Evolutionary conservation across 352 stramenopile genomes (phyloP).

Genomic region (Pythium oligandrum): DNA sequence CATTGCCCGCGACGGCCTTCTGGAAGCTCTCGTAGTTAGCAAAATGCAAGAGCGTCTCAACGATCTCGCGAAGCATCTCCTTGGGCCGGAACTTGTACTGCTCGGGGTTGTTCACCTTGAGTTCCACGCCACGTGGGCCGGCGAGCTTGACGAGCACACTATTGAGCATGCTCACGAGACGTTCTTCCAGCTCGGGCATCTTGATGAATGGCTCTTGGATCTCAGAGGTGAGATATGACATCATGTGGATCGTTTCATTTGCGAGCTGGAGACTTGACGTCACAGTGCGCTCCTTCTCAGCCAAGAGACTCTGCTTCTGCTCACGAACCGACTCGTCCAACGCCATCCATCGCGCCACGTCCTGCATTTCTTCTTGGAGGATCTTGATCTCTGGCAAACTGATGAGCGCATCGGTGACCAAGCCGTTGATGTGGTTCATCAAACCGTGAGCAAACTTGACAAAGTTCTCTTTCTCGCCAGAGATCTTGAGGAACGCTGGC

Average conservation of each 20-base stretch:
- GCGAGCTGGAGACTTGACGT: slow-evolving; percentile 92
- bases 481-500: slow-evolving; percentile 91
- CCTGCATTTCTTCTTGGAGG: slow-evolving; percentile 90
- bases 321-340: slow-evolving; percentile 90
- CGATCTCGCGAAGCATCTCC: slow-evolving; percentile 96
- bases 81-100: slow-evolving; percentile 98
- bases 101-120: slow-evolving; percentile 97
- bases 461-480: slow-evolving; percentile 90
- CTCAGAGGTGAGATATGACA: slow-evolving; percentile 95
- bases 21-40: slow-evolving; percentile 88
- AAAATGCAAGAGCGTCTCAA: slow-evolving; percentile 95
- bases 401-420: slow-evolving; percentile 95
- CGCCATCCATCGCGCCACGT: slow-evolving; percentile 67
- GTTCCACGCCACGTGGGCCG: slow-evolving; percentile 88
- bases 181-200: slow-evolving; percentile 90
- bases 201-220: slow-evolving; percentile 91
- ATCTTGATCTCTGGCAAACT: slow-evolving; percentile 94
- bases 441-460: slow-evolving; percentile 98
- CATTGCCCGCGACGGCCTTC: slow-evolving; percentile 87
- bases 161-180: slow-evolving; percentile 95
- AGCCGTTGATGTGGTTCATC: slow-evolving; percentile 98
- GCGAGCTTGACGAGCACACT: slow-evolving; percentile 95
- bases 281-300: slow-evolving; percentile 90
- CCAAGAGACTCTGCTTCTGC: slow-evolving; percentile 78
- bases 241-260: slow-evolving; percentile 98